Percentiles rank a stretch among this genome's conserved stretches.
These are phyloP conservation scores for Pythium scleroteichum DNA, from an alignment of 352 stramenopile species.

Conservation along the genomic window DNA sequence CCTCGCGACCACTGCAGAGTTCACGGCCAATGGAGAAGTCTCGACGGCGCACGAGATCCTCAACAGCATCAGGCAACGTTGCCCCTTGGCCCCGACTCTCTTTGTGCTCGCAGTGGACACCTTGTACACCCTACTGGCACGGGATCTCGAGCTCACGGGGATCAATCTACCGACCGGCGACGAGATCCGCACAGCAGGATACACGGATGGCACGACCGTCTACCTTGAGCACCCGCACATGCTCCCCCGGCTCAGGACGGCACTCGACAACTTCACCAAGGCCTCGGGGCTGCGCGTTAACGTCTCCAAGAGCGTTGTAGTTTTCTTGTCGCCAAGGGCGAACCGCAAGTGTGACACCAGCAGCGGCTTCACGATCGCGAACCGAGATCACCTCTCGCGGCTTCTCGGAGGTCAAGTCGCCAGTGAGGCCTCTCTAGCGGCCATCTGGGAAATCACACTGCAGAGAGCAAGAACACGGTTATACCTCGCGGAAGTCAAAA, in stretches of 20 bases:
- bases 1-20: not conserved
- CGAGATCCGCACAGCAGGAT: not conserved
- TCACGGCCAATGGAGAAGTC: not conserved
- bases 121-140: not conserved
- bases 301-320: not conserved
- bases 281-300: not conserved
- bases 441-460: too few species aligned
- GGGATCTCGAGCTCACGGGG: not conserved
- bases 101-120: not conserved
- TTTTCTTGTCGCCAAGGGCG: too few species aligned
- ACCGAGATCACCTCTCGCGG: too few species aligned
- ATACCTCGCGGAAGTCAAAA: too few species aligned
- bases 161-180: too few species aligned
- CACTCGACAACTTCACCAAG: not conserved
- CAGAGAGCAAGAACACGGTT: too few species aligned
- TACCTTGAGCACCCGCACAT: not conserved
- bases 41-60: not conserved
- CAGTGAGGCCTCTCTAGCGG: too few species aligned
- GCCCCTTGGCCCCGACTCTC: not conserved
- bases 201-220: not conserved
- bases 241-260: not conserved
- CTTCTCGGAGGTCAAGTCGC: too few species aligned
- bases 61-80: conserved; percentile 14
- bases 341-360: too few species aligned
- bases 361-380: too few species aligned